Conservation (phyloP, 768 basidiomycete species). For the Holtermannia corniformis region DNA sequence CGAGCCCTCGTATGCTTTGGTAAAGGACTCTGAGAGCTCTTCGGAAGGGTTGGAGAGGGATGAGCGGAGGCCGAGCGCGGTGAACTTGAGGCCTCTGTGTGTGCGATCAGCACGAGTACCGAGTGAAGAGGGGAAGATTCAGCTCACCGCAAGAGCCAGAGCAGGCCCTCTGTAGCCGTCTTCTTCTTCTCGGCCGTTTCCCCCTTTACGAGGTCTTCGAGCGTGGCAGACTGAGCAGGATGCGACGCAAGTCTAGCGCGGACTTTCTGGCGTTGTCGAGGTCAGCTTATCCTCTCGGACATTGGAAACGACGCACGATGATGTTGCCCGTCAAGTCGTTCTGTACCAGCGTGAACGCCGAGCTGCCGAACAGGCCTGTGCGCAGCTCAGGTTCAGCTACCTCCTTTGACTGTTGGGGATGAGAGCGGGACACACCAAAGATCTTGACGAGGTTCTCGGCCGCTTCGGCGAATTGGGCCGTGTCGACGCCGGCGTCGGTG, state of each 20-base stretch:
- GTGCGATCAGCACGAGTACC: not conserved
- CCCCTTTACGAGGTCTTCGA: constrained; percentile 71
- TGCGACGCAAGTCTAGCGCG: constrained; percentile 63
- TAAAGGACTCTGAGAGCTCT: constrained; percentile 68
- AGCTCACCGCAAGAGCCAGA: constrained; percentile 75
- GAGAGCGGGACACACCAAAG: constrained; percentile 76
- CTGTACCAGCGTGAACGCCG: constrained; percentile 75
- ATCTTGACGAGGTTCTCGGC: constrained; percentile 76
- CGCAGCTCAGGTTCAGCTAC: not conserved
- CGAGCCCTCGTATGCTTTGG: constrained; percentile 66
- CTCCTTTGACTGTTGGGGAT: no score
- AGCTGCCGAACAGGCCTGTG: constrained; percentile 71
- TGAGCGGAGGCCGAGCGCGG: constrained; percentile 56
- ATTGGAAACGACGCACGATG: constrained; percentile 54
- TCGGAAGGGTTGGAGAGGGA: constrained; percentile 57
- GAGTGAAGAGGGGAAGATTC: no score
- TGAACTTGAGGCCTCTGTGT: constrained; percentile 74
- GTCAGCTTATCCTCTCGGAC: not conserved
- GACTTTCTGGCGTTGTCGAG: constrained; percentile 63
- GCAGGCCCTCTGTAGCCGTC: constrained; percentile 75
- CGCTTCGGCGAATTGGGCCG: constrained; percentile 76
- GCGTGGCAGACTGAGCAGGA: constrained; percentile 58
- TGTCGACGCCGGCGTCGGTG: constrained; percentile 80
- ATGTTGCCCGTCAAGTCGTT: constrained; percentile 87
- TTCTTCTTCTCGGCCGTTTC: constrained; percentile 60